phyloP scores from a whole-genome alignment of 1,284 basidiomycete genomes.

The Apiotrichum montevideense region DNA sequence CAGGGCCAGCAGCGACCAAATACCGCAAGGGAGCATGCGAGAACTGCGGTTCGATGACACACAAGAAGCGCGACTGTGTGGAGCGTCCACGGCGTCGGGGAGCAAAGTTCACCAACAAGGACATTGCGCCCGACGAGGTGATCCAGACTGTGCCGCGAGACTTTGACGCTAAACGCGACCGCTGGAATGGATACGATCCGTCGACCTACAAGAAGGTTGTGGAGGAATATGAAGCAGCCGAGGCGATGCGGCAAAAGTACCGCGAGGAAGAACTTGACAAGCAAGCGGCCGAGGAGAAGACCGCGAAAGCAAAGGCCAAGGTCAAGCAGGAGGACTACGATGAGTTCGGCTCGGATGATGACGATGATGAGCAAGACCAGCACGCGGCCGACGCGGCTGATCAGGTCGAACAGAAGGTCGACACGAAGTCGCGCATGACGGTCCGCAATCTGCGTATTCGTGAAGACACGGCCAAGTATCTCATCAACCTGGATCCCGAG shows the following conservation, averaged over 20 bases:
- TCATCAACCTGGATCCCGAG: conserved; percentile 91
- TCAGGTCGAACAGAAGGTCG: conserved; percentile 94
- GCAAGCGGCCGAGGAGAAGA: conserved; percentile 77
- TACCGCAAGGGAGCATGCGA: conserved; percentile 97
- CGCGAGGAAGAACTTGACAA: conserved; percentile 97
- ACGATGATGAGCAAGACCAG: conserved; percentile 66
- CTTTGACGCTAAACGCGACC: conserved; percentile 91
- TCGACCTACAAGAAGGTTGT: conserved; percentile 77
- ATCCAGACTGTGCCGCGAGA: conserved; percentile 72
- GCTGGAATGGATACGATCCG: conserved; percentile 98
- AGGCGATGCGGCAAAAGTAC: conserved; percentile 78
- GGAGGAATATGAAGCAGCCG: conserved; percentile 89
- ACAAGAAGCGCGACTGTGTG: conserved; percentile 85
- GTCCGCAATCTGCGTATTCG: conserved; percentile 97
- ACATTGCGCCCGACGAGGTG: conserved; percentile 87
- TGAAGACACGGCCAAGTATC: conserved; percentile 98
- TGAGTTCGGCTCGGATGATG: conserved; percentile 90
- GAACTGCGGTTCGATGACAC: conserved; percentile 96
- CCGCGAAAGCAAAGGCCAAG: conserved; percentile 75
- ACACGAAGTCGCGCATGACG: conserved; percentile 96
- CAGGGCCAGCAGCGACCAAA: conserved; percentile 86
- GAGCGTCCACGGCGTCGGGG: conserved; percentile 95
- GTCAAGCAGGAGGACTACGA: conserved; percentile 67
- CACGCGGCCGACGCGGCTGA: conserved; percentile 95
- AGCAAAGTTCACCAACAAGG: conserved; percentile 83